These are phyloP conservation scores for Calonectria hawksworthii DNA, from an alignment of 2,329 filamentous ascomycete genomes.

Conservation along the genomic window DNA sequence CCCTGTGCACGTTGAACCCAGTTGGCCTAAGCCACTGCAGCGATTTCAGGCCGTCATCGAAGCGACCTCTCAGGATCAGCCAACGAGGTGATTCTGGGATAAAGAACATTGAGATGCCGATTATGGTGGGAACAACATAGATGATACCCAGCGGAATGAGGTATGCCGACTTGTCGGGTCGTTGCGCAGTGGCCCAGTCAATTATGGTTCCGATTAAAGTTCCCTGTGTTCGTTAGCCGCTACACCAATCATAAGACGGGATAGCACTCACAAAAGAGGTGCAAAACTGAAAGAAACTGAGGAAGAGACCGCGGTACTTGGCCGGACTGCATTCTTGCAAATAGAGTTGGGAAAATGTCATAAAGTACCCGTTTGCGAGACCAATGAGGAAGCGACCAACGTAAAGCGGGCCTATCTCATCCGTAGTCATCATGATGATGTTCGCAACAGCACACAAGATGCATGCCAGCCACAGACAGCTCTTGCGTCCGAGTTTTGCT, in stretches of 20 bases:
- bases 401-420: conserved; percentile 35
- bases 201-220: conserved; percentile 40
- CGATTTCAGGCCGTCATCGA: conserved; percentile 35
- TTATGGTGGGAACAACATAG: conserved; percentile 31
- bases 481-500: conserved; percentile 33
- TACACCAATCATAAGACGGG: accelerated
- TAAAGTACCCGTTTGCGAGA: conserved; percentile 41
- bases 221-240: conserved; percentile 18
- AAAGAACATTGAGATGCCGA: conserved; percentile 31
- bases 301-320: conserved; percentile 40
- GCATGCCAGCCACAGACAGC: conserved; percentile 39
- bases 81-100: conserved; percentile 41
- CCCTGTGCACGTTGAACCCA: conserved; percentile 24
- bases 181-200: conserved; percentile 38
- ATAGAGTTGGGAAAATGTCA: conserved; percentile 42
- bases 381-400: conserved; percentile 36
- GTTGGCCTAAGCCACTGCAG: conserved; percentile 33
- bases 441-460: conserved; percentile 36
- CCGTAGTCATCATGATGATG: conserved; percentile 43
- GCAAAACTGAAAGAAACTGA: conserved; percentile 39
- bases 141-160: conserved; percentile 40
- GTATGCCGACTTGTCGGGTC: conserved; percentile 39
- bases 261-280: conserved; percentile 37
- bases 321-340: conserved; percentile 40
- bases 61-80: conserved; percentile 38